Percentiles rank a stretch among this genome's conserved stretches.
Evolutionary conservation across 164 flowering plant genomes (phyloP).

Genomic region (Malania oleifera): DNA sequence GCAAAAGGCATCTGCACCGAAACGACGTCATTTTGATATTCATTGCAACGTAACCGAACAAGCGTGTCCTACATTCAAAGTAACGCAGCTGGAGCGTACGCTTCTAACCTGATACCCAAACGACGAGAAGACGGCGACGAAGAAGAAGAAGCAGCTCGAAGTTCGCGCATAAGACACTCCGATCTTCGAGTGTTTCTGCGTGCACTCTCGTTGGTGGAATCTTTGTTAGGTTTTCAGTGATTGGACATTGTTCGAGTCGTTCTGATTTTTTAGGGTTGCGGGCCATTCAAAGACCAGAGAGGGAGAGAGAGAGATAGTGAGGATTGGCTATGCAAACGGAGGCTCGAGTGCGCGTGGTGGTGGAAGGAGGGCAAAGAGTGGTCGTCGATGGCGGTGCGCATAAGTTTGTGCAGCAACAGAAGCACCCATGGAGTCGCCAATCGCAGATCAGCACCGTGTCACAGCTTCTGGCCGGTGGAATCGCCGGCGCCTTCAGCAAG

Average conservation of each 20-base stretch:
- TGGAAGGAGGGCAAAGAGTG: constrained; percentile 19
- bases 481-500: constrained; percentile 48
- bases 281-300: not conserved
- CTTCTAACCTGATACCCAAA: too few species aligned
- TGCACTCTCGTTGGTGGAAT: too few species aligned
- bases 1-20: too few species aligned
- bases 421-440: not conserved
- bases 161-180: too few species aligned
- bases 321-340: constrained; percentile 41
- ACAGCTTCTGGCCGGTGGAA: constrained; percentile 28
- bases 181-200: too few species aligned
- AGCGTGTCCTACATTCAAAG: too few species aligned
- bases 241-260: not conserved
- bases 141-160: too few species aligned
- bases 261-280: not conserved
- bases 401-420: not conserved
- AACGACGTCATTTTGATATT: too few species aligned
- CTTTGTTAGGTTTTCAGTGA: too few species aligned
- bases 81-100: too few species aligned
- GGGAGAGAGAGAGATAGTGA: not conserved
- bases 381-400: constrained; percentile 38
- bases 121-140: too few species aligned
- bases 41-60: too few species aligned
- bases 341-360: constrained; percentile 28
- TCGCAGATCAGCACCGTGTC: constrained; percentile 1